A percentile compares a stretch with the other conserved stretches of the same genome.
Conservation (phyloP, 2,329 filamentous ascomycete genomes). For the Cyphellophora attinorum region DNA sequence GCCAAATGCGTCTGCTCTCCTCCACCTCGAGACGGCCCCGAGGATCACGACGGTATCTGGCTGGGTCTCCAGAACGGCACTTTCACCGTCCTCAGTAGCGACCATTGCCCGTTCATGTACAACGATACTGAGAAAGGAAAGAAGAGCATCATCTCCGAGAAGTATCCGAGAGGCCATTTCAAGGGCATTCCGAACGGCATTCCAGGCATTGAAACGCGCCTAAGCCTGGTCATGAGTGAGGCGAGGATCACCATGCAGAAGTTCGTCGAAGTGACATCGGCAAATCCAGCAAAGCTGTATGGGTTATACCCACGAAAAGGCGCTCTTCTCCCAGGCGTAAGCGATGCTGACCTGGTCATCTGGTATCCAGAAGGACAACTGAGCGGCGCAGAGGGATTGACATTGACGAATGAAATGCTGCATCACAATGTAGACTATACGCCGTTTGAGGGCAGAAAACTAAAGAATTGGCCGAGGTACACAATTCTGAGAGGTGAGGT, state of each 20-base stretch:
- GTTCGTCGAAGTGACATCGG: constrained; percentile 46
- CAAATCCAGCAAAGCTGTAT: constrained; percentile 50
- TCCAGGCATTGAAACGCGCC: constrained; percentile 48
- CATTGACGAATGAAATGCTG: constrained; percentile 43
- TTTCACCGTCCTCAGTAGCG: constrained; percentile 44
- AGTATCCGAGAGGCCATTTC: constrained; percentile 39
- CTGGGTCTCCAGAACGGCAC: constrained; percentile 42
- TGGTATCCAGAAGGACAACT: constrained; percentile 42
- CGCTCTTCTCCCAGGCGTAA: constrained; percentile 37
- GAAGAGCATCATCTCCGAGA: constrained; percentile 37
- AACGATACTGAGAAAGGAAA: constrained; percentile 39
- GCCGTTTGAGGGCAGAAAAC: constrained; percentile 47
- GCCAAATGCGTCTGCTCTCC: constrained; percentile 48
- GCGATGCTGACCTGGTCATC: constrained; percentile 48
- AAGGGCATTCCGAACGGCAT: constrained; percentile 50
- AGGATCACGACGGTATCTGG: constrained; percentile 45
- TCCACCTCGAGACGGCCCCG: constrained; percentile 36
- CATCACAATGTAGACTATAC: constrained; percentile 57
- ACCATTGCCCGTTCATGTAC: constrained; percentile 42
- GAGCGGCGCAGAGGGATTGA: constrained; percentile 33
- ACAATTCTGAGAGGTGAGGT: constrained; percentile 50
- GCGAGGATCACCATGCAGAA: constrained; percentile 34
- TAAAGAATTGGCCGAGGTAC: constrained; percentile 53
- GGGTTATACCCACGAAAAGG: constrained; percentile 45
- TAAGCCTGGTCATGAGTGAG: constrained; percentile 37